Conservation (phyloP, 2,329 filamentous ascomycete species). For the Claviceps monticola region DNA sequence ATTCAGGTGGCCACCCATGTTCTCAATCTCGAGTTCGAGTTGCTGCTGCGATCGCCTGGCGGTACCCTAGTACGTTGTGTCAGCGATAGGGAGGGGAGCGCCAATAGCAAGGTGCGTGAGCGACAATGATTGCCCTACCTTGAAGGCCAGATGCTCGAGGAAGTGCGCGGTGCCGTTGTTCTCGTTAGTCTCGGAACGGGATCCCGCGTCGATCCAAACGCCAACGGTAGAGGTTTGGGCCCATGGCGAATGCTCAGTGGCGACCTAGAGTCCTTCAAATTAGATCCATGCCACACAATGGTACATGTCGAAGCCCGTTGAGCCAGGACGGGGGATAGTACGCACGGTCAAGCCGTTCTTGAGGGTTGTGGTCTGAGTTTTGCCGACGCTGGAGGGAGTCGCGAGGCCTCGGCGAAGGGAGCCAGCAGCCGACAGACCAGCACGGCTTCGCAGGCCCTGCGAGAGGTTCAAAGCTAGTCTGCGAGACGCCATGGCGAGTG, state of each 20-base stretch:
- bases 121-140: conserved; percentile 46
- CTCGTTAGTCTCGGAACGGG: conserved; percentile 92
- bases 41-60: conserved; percentile 90
- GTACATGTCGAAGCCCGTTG: conserved; percentile 24
- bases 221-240: conserved; percentile 96
- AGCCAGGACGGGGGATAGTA: conserved; percentile 12
- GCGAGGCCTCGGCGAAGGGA: conserved; percentile 78
- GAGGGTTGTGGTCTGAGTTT: conserved; percentile 91
- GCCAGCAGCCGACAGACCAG: conserved; percentile 65
- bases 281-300: conserved; percentile 12
- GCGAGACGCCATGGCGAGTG: conserved; percentile 76
- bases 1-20: conserved; percentile 98
- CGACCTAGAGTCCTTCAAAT: conserved; percentile 49
- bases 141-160: conserved; percentile 98
- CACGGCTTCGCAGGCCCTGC: conserved; percentile 76
- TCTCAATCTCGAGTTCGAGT: conserved; percentile 98
- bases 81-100: neutral
- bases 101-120: neutral
- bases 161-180: conserved; percentile 99
- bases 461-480: conserved; percentile 92
- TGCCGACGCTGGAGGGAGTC: conserved; percentile 66
- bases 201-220: conserved; percentile 98
- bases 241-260: conserved; percentile 95
- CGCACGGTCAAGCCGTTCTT: conserved; percentile 92
- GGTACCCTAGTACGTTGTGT: conserved; percentile 51